A percentile compares a stretch with the other conserved stretches of the same genome.
Evolutionary conservation across 75 land plant species (phyloP).

Genomic region (Ceratopteris richardii): DNA sequence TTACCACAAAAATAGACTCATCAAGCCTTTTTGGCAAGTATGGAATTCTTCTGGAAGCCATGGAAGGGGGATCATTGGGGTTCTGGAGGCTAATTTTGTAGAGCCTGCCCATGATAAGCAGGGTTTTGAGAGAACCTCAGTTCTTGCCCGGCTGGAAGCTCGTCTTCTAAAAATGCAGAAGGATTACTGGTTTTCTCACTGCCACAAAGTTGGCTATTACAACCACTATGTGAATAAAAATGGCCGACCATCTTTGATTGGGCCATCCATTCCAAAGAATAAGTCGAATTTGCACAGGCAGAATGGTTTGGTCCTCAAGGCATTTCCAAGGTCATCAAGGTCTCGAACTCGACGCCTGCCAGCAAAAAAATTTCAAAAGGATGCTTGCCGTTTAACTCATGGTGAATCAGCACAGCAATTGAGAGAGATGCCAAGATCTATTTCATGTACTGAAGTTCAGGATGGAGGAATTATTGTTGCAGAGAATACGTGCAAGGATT

Average conservation of each 20-base stretch:
- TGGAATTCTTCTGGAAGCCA: constrained; percentile 91
- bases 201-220: neutral
- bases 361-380: neutral
- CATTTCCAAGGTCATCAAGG: neutral
- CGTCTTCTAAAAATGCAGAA: constrained; percentile 74
- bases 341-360: neutral
- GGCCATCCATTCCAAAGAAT: neutral
- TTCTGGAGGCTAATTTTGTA: constrained; percentile 93
- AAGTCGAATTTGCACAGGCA: neutral
- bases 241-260: neutral
- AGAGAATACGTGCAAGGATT: neutral
- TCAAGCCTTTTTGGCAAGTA: constrained; percentile 92
- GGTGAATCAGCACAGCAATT: neutral
- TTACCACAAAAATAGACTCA: constrained; percentile 95
- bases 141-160: constrained; percentile 69
- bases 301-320: neutral
- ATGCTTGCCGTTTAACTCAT: neutral
- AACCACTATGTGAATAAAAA: too few species aligned
- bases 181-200: constrained; percentile 41
- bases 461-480: neutral
- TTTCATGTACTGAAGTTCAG: neutral
- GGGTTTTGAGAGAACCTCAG: constrained; percentile 85
- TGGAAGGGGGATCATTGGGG: constrained; percentile 84
- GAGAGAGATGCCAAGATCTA: neutral
- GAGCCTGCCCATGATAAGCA: constrained; percentile 99